These are phyloP conservation scores for Gossypium davidsonii DNA, from an alignment of 441 rosid species.

Conservation along the genomic window DNA sequence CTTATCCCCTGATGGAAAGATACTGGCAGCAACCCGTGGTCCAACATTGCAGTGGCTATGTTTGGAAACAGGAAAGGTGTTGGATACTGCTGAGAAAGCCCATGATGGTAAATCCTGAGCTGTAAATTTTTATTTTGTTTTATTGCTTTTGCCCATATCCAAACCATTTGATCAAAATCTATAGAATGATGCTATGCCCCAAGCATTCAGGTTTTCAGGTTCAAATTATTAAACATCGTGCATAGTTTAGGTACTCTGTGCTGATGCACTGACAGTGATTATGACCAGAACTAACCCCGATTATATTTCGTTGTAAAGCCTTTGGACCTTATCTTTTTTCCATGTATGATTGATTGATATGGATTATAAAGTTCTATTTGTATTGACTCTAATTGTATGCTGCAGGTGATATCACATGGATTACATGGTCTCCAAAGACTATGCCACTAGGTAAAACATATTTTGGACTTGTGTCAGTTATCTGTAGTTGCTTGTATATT, in stretches of 20 bases:
- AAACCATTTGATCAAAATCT: not conserved
- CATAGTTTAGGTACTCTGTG: not conserved
- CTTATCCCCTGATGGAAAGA: slow-evolving; percentile 84
- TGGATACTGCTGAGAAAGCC: slow-evolving; percentile 83
- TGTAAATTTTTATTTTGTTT: not conserved
- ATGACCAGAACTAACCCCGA: not conserved
- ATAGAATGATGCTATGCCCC: not conserved
- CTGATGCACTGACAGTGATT: not conserved
- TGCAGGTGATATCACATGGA: slow-evolving; percentile 83
- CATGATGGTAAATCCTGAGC: slow-evolving; percentile 60
- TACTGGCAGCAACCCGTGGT: slow-evolving; percentile 70
- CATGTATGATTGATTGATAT: not conserved
- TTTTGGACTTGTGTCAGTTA: not conserved
- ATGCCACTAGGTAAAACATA: slow-evolving; percentile 45
- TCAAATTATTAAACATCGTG: not conserved
- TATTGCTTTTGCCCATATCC: not conserved
- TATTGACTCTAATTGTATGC: not conserved
- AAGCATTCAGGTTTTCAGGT: not conserved
- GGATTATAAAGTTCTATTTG: not conserved
- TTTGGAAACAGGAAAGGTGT: slow-evolving; percentile 70
- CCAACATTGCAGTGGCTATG: slow-evolving; percentile 81
- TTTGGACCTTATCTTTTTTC: not conserved
- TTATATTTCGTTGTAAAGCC: not conserved
- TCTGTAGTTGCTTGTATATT: not conserved
- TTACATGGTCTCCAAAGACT: slow-evolving; percentile 70